Evolutionary conservation across 345 rosid species (phyloP).

Genomic region (Raphanus sativus): DNA sequence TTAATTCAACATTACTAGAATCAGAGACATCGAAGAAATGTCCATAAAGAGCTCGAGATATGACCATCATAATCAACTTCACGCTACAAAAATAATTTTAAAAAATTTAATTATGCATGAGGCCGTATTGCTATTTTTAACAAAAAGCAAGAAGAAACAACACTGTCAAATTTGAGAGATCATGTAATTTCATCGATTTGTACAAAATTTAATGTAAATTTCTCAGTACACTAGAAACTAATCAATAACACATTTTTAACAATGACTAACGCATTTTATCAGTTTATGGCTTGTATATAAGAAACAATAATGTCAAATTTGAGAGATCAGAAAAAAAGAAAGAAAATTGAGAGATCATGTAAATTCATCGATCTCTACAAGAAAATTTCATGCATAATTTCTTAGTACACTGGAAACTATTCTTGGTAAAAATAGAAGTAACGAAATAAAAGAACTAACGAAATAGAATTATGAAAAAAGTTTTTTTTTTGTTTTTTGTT

Average conservation of each 20-base stretch:
- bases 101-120: background rate
- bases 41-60: background rate
- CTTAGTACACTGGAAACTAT: background rate
- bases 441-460: background rate
- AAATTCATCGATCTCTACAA: background rate
- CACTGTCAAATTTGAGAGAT: slow-evolving; percentile 2
- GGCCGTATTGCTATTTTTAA: background rate
- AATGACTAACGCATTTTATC: background rate
- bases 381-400: background rate
- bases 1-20: background rate
- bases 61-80: background rate
- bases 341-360: background rate
- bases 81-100: background rate
- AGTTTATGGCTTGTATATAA: background rate
- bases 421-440: background rate
- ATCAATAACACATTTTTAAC: background rate
- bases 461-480: background rate
- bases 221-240: background rate
- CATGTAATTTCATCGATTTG: background rate
- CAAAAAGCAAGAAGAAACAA: background rate
- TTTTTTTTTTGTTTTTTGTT: background rate
- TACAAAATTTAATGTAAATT: background rate
- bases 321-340: too few relatives aligned
- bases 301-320: background rate
- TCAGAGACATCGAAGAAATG: background rate